phyloP scores from a whole-genome alignment of 495 filamentous ascomycete species.

The Neurospora discreta region DNA sequence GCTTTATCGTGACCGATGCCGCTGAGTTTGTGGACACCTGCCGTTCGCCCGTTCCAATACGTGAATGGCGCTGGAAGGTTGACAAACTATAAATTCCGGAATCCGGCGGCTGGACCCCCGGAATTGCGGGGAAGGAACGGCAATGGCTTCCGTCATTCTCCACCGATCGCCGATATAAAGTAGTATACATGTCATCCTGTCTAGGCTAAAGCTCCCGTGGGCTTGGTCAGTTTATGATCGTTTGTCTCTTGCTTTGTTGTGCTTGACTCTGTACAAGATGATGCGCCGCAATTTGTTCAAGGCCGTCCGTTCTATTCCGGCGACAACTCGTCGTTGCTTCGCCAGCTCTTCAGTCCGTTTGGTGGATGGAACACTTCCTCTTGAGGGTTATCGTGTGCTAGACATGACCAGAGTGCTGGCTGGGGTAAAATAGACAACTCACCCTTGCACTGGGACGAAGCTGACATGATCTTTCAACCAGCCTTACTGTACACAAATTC shows the following conservation, averaged over 20 bases:
- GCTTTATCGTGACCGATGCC: not conserved
- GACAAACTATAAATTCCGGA: not conserved
- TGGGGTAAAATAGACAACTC: constrained; percentile 52
- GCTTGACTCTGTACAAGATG: not conserved
- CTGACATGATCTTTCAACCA: constrained; percentile 21
- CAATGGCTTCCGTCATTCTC: not conserved
- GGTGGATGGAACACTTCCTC: constrained; percentile 37
- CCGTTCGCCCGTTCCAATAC: not conserved
- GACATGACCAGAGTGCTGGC: constrained; percentile 96
- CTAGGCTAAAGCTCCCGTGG: not conserved
- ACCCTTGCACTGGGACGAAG: not conserved
- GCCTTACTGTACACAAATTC: constrained; percentile 96
- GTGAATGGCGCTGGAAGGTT: not conserved
- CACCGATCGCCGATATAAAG: not conserved
- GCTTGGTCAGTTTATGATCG: not conserved
- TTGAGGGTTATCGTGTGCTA: constrained; percentile 77
- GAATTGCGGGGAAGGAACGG: not conserved
- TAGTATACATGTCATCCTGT: not conserved
- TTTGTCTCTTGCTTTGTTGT: not conserved
- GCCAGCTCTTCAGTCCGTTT: constrained; percentile 4
- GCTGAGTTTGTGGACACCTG: not conserved
- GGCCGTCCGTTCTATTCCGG: not conserved
- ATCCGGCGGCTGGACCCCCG: not conserved
- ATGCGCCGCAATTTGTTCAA: not conserved
- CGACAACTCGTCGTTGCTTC: constrained; percentile 1